Evolutionary conservation across 192 early-diverging fungal species (phyloP).

Genomic region (Gigaspora rosea): DNA sequence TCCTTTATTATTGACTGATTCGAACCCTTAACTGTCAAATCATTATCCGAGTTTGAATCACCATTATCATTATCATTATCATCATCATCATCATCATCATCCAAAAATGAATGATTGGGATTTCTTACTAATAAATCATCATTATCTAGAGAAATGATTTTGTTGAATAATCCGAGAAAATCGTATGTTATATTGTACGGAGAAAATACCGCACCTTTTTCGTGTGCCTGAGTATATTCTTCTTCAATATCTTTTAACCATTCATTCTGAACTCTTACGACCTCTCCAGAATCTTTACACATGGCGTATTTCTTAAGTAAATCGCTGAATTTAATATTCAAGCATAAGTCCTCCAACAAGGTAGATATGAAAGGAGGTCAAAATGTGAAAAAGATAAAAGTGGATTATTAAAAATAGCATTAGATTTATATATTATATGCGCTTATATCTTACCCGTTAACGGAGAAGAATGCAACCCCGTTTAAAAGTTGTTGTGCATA

Average conservation of each 20-base stretch:
- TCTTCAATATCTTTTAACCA: conserved; percentile 77
- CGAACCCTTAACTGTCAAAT: neutral
- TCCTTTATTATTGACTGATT: no score
- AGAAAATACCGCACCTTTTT: conserved; percentile 32
- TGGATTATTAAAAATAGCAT: neutral
- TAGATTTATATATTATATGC: neutral
- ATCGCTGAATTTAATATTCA: conserved; percentile 45
- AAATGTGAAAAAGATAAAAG: no score
- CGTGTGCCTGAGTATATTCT: conserved; percentile 56
- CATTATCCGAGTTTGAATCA: conserved; percentile 44
- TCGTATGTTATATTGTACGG: neutral
- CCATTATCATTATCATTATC: conserved; percentile 34
- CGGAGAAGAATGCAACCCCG: conserved; percentile 93
- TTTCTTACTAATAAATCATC: conserved; percentile 55
- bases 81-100: conserved; percentile 10
- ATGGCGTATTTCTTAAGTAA: conserved; percentile 74
- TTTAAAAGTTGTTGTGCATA: conserved; percentile 75
- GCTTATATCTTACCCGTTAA: conserved; percentile 66
- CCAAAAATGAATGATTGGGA: conserved; percentile 49
- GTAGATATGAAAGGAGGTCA: neutral
- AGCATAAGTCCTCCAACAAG: neutral
- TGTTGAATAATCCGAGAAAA: neutral
- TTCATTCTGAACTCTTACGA: conserved; percentile 76
- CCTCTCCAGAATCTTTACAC: conserved; percentile 73
- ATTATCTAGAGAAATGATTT: conserved; percentile 30